Evolutionary conservation across 2,329 filamentous ascomycete genomes (phyloP).

Genomic region (Cercospora sojina): DNA sequence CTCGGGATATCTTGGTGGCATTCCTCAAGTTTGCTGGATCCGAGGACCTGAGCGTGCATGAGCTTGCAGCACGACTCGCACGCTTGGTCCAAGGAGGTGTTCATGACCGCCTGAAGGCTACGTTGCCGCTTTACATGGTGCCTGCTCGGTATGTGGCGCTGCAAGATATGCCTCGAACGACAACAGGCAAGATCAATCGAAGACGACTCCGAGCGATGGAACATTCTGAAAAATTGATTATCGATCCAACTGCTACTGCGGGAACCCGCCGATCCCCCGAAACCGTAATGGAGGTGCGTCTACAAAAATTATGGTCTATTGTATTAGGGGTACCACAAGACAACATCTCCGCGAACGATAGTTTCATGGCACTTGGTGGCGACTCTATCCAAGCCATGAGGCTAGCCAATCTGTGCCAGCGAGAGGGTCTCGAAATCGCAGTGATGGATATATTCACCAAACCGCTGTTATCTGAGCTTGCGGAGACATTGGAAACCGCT

Average conservation of each 20-base stretch:
- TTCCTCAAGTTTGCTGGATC: conserved; percentile 1
- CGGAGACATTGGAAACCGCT: not conserved
- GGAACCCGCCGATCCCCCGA: not conserved
- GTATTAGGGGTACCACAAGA: conserved; percentile 21
- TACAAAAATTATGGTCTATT: conserved; percentile 23
- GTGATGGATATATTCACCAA: conserved; percentile 42
- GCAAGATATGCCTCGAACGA: conserved; percentile 63
- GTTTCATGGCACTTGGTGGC: conserved; percentile 49
- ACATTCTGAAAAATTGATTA: not conserved
- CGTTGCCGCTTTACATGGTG: conserved; percentile 69
- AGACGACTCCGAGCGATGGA: conserved; percentile 17
- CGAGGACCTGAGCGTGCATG: not conserved
- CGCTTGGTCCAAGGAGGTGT: conserved; percentile 38
- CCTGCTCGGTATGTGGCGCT: conserved; percentile 70
- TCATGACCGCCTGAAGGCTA: not conserved
- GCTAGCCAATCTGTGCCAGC: conserved; percentile 1
- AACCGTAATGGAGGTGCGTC: conserved; percentile 1
- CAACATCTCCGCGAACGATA: conserved; percentile 32
- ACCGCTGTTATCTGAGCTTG: conserved; percentile 4
- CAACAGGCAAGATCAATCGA: conserved; percentile 70
- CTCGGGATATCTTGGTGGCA: not conserved
- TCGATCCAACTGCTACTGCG: not conserved
- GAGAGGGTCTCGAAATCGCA: not conserved
- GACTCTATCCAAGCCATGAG: conserved; percentile 19
- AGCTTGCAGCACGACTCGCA: not conserved